phyloP scores from a whole-genome alignment of 768 basidiomycete species.

The Sistotremastrum niveocremeum region DNA sequence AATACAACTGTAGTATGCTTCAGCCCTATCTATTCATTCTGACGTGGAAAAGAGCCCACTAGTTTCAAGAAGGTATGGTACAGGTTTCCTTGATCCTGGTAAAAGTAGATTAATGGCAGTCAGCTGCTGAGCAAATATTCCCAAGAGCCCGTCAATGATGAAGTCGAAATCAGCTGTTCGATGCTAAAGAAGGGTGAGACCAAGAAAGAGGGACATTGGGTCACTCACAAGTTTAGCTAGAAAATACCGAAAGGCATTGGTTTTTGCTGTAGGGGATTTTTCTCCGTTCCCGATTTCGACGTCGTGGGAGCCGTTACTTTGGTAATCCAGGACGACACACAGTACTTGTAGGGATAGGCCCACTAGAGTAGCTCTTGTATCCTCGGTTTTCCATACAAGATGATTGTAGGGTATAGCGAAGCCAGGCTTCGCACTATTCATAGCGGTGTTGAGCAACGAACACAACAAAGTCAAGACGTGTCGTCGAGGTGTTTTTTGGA shows the following conservation, averaged over 20 bases:
- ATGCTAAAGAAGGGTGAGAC: slow-evolving; percentile 39
- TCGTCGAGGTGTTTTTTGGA: slow-evolving; percentile 61
- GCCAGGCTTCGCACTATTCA: slow-evolving; percentile 42
- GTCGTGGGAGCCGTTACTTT: slow-evolving; percentile 62
- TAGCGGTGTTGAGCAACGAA: slow-evolving; percentile 81
- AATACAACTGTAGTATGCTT: slow-evolving; percentile 42
- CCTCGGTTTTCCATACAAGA: slow-evolving; percentile 81
- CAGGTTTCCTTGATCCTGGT: slow-evolving; percentile 73
- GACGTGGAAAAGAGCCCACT: slow-evolving; percentile 32
- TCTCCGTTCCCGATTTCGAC: slow-evolving; percentile 28
- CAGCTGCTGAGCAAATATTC: slow-evolving; percentile 63
- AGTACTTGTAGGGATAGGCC: slow-evolving; percentile 67
- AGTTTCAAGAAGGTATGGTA: slow-evolving; percentile 73
- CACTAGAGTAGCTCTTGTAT: slow-evolving; percentile 58
- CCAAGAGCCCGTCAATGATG: slow-evolving; percentile 57
- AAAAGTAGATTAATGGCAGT: slow-evolving; percentile 58
- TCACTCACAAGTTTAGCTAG: slow-evolving; percentile 68
- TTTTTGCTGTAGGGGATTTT: slow-evolving; percentile 40
- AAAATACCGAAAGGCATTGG: slow-evolving; percentile 89
- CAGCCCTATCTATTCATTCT: not conserved
- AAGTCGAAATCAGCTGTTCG: slow-evolving; percentile 82
- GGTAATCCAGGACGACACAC: slow-evolving; percentile 65
- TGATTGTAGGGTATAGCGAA: slow-evolving; percentile 76
- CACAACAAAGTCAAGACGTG: slow-evolving; percentile 88
- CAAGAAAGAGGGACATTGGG: slow-evolving; percentile 1